phyloP scores from a whole-genome alignment of 371 early-diverging fungal species.

The Vairimorpha necatrix region DNA sequence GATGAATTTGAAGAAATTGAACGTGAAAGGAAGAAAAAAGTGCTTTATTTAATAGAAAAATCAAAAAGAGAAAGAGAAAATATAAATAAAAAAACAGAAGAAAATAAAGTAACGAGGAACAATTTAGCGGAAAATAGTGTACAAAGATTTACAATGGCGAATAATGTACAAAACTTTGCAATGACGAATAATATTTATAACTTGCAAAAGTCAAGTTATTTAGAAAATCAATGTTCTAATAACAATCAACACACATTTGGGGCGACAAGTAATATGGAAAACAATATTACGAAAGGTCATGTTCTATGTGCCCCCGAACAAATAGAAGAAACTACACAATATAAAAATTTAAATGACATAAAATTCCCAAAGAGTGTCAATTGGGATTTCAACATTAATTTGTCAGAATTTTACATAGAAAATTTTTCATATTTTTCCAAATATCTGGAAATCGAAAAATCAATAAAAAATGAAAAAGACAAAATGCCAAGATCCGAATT shows the following conservation, averaged over 20 bases:
- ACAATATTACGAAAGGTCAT: no score
- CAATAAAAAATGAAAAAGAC: not conserved
- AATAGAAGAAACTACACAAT: no score
- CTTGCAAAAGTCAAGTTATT: no score
- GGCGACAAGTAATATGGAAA: no score
- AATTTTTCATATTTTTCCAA: not conserved
- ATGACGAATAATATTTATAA: no score
- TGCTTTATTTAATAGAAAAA: not conserved
- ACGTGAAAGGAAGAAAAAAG: not conserved
- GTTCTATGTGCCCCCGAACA: no score
- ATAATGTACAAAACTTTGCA: no score
- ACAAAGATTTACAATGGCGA: no score
- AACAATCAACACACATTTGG: no score
- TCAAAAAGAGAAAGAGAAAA: not conserved
- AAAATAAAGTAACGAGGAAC: not conserved
- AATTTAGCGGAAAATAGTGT: not conserved
- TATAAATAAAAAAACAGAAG: not conserved
- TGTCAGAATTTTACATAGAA: not conserved
- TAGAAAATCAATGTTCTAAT: no score
- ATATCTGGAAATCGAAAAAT: not conserved
- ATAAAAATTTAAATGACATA: no score
- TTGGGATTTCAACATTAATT: not conserved
- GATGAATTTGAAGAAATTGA: conserved; percentile 14
- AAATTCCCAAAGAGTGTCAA: no score
- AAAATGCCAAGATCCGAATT: not conserved